Base-by-base conservation (phyloP, 78 protist genomes). In the Tieghemostelium lacteum region DNA sequence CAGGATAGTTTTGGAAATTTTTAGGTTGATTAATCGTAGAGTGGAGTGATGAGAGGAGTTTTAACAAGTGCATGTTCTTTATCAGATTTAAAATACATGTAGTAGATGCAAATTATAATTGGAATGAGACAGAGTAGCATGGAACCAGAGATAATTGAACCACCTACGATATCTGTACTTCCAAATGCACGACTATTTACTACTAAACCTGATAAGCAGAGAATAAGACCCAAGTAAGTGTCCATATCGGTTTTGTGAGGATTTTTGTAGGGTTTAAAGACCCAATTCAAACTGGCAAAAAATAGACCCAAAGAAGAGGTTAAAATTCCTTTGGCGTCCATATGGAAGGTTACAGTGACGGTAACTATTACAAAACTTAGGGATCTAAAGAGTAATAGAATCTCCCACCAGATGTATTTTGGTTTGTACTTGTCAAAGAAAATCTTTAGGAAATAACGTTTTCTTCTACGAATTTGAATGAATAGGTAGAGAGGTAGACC, bases 401-500 rank as follows among this genome's bases (percentile, higher is more conserved):
- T 54, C 26, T 83, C 91, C 91, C 91, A 83, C 57, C 58, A 83
- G 16, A 26, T 20, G 37, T 29, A 83, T 1, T 52, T 16, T 0
- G 91, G 73, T 22, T 57, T 54, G 34, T 83, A 83, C 42, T 83
- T 83, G 6, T 52, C 52, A 40, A 52, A 69, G 34, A 83, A 83
- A 14, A 55, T 69, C 57, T 83, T 83, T 29, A 45, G 8, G n/a
- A 55, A 69, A 61, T 83, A 69, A 12, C 78, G 31, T 29, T 66
- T 69, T 29, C 24, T 24, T 12, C 45, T n/a, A 17, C 61, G 8
- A 2, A 50, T 42, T 60, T 66, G 70, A n/a, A 83, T 42, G 54
- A 83, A 45, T 8, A 83, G 39, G n/a, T 28, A 83, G 3, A 83
- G n/a, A 19, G 91, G 91, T 8, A 70, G 50, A 28, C 91, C 91